Percentiles rank a stretch among this genome's conserved stretches.
These are phyloP conservation scores for Laguncularia racemosa DNA, from an alignment of 345 rosid species.

Conservation along the genomic window DNA sequence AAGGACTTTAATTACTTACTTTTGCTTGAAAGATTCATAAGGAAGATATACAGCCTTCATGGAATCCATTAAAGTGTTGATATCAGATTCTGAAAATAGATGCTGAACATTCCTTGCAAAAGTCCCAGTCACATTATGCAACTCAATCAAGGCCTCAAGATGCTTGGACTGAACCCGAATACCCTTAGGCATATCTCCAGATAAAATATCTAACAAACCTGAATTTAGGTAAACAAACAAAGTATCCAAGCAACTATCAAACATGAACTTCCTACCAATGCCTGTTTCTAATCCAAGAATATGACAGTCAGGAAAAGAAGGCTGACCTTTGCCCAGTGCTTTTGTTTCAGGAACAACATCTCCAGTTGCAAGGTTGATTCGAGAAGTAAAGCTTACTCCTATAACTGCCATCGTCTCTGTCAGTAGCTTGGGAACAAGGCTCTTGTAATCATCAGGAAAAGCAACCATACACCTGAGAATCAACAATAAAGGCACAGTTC, in stretches of 20 bases:
- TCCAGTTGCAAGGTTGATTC: conserved; percentile 77
- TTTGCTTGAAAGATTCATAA: conserved; percentile 82
- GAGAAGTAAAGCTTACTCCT: conserved; percentile 71
- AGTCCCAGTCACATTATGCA: conserved; percentile 78
- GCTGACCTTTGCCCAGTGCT: conserved; percentile 79
- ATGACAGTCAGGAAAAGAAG: not conserved
- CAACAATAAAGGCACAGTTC: not conserved
- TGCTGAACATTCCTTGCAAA: conserved; percentile 91
- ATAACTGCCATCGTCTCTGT: conserved; percentile 75
- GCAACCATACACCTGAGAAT: conserved; percentile 81
- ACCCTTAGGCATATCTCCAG: conserved; percentile 94
- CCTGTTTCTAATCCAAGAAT: too few relatives aligned
- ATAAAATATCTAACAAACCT: conserved; percentile 84
- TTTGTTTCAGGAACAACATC: conserved; percentile 94
- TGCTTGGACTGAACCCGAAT: conserved; percentile 85
- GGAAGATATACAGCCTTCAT: conserved; percentile 88
- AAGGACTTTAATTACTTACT: conserved; percentile 31
- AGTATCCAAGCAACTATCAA: not conserved
- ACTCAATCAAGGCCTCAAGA: conserved; percentile 82
- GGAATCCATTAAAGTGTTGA: conserved; percentile 64
- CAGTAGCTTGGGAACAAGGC: conserved; percentile 75
- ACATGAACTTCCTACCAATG: too few relatives aligned
- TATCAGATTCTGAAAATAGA: conserved; percentile 80
- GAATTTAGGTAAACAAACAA: conserved; percentile 14
- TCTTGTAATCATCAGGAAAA: conserved; percentile 83